Base-by-base conservation (phyloP, 176 grass and related monocot species). In the Phoenix roebelenii region DNA sequence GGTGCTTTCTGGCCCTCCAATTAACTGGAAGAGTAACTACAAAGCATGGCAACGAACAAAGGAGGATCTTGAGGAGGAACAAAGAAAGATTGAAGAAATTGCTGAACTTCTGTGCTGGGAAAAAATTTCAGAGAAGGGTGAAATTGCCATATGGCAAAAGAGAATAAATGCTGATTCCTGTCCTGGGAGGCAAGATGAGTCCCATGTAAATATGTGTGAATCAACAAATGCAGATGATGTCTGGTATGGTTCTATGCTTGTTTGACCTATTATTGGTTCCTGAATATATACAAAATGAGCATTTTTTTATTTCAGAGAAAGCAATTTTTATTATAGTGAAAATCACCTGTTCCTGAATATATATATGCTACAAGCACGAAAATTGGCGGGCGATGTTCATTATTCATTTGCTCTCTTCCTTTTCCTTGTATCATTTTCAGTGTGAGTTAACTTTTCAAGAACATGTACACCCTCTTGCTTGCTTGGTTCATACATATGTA, bases 1-100 rank as follows among this genome's bases (percentile, higher is more conserved):
- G 89, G 79, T 95, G 28, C 57, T 95, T n/a, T 95, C 89, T 22
- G 85, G 89, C 16, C 85, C 89, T 5, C 89, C 89, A 26, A 85
- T 95, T 63, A 87, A 87, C 52, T 89, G 89, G 89, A 89, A 80
- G 68, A 65, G 74, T 52, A 60, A 85, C 44, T 85, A 83, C 53
- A 82, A 83, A 54, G 81, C 66, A 54, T 89, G 89, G 89, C 39
- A 85, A 52, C 75, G 69, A 16, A 69, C 75, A 16, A 83, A 80
- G 67, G 85, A 85, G 26, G 82, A 95, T 76, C 72, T 95, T 26
- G 72, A 18, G 18, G 72, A 65, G 28, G 89, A 95, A 66, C 89
- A 89, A 18, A 65, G 54, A 60, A 85, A 85, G 70, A 95, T 95
- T 63, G 85, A 95, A 67, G 75, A 89, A 74, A 77, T 95, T 0